phyloP scores from a whole-genome alignment of 2,329 filamentous ascomycete species.

The Tricladium varicosporioides region DNA sequence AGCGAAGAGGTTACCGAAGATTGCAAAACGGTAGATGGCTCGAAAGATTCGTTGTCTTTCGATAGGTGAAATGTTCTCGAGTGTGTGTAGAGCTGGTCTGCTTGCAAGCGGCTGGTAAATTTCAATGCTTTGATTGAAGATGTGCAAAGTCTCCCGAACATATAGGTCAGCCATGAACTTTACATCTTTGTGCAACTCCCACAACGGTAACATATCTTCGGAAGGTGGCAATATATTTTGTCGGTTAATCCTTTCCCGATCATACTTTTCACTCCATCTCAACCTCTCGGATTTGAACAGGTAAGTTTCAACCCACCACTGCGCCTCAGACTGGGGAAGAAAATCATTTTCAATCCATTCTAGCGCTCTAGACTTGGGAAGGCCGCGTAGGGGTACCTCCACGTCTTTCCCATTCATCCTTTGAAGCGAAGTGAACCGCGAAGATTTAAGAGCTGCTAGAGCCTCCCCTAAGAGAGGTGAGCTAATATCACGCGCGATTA shows the following conservation, averaged over 20 bases:
- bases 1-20: conserved; percentile 10
- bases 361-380: not conserved
- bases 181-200: conserved; percentile 6
- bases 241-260: not conserved
- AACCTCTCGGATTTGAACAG: not conserved
- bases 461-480: not conserved
- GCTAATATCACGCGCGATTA: conserved; percentile 9
- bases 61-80: conserved; percentile 4
- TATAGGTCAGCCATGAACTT: conserved; percentile 5
- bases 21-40: conserved; percentile 8
- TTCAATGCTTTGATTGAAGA: not conserved
- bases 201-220: conserved; percentile 3
- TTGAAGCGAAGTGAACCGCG: not conserved
- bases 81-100: not conserved
- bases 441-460: conserved; percentile 6
- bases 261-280: not conserved
- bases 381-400: not conserved
- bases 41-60: conserved; percentile 8
- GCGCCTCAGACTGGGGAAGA: not conserved
- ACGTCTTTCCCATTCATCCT: not conserved
- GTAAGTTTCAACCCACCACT: conserved; percentile 4
- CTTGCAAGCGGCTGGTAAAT: not conserved
- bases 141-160: conserved; percentile 1
- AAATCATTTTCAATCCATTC: conserved; percentile 1
- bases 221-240: not conserved